Conservation (phyloP, 1,284 basidiomycete species). For the Papiliotrema fonsecae region DNA sequence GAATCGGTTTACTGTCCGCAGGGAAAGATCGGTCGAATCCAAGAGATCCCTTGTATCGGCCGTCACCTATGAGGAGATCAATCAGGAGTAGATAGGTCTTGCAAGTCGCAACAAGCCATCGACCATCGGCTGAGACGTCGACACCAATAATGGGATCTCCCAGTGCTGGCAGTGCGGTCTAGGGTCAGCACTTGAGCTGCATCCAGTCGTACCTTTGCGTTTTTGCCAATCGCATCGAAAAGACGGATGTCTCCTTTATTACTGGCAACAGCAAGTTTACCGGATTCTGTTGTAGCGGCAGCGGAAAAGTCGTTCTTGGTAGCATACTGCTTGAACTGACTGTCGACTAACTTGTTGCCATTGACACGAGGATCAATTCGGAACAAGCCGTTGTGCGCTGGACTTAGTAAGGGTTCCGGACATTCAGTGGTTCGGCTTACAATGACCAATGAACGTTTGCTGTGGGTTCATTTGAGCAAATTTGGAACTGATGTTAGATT, state of each 20-base stretch:
- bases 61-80: constrained; percentile 90
- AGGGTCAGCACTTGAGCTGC: background rate
- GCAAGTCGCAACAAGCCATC: constrained; percentile 94
- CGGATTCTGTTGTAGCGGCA: constrained; percentile 78
- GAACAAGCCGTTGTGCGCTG: constrained; percentile 90
- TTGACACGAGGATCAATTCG: constrained; percentile 89
- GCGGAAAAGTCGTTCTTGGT: constrained; percentile 95
- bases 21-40: constrained; percentile 97
- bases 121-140: constrained; percentile 89
- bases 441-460: constrained; percentile 81
- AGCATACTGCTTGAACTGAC: constrained; percentile 93
- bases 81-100: constrained; percentile 92
- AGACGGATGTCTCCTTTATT: constrained; percentile 96
- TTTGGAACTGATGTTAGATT: constrained; percentile 58
- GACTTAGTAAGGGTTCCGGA: background rate
- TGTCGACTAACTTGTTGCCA: constrained; percentile 89
- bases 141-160: constrained; percentile 94
- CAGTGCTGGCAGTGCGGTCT: constrained; percentile 88
- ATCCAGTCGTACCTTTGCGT: constrained; percentile 62
- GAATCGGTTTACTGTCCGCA: constrained; percentile 85
- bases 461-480: constrained; percentile 90
- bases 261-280: constrained; percentile 87
- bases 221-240: constrained; percentile 96
- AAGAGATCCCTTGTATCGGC: constrained; percentile 75
- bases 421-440: constrained; percentile 23